Evolutionary conservation across 208 protist species (phyloP), one percentile per base, ranked within the genome.

Genomic region (Balamuthia mandrillaris): DNA sequence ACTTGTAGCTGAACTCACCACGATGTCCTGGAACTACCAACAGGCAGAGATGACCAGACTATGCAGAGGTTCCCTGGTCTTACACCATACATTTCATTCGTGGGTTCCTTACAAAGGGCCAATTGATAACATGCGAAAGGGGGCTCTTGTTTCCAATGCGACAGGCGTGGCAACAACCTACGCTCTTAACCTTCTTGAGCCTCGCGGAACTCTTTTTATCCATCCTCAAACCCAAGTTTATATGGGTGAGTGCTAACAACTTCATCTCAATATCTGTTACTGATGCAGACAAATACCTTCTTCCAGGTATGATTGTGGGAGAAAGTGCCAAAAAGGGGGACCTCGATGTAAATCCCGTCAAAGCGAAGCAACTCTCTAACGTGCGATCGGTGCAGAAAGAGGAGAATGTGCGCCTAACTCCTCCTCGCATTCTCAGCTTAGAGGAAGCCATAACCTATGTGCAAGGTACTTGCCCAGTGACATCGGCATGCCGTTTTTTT

Each of bases 401-500:
- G 81, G 93, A 93, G 51, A 63, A 81, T 44, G 61, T 91, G 24
- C 58, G 89, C 66, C 82, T 94, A 7, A 21, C 63, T 2, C 88
- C 90, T 18, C 88, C 90, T 35, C 45, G 66, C n/a, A 1, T 61
- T 21, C 70, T 94, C 31, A 85, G 78, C 41, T 68, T 95, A 4
- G 93, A 95, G 82, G 91, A 94, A 66, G 87, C 81, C 1, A 81
- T 95, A 2, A 56, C 89, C 14, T 93, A 92, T 39, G 89, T 95
- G 81, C 14, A 87, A 91, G 37, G 18, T n/a, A 12, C 21, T 60
- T 81, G 10, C 18, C 31, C 61, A 77, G 35, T 29, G 29, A 60
- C 10, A 65, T 21, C 18, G 70, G 61, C 61, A 74, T 79, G 35
- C 10, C 70, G 58, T 79, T 42, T 35, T 27, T 68, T 39, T 65